Conservation (phyloP, 2,329 filamentous ascomycete genomes). For the Diaporthe destruens region DNA sequence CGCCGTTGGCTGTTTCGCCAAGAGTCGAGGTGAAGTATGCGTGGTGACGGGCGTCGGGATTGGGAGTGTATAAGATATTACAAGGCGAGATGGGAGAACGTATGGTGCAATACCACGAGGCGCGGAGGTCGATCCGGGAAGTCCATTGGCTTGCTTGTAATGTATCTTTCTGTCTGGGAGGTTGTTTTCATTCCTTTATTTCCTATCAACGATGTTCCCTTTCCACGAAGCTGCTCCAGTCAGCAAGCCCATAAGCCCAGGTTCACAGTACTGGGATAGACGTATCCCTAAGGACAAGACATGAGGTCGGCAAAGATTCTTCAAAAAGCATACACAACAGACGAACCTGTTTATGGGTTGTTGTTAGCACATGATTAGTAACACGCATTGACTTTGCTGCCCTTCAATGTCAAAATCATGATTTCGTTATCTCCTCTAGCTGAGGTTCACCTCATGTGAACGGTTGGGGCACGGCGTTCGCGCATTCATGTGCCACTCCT, state of each 20-base stretch:
- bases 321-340: slow-evolving; percentile 8
- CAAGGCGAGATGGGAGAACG: not conserved
- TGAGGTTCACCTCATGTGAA: not conserved
- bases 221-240: not conserved
- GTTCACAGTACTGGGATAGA: slow-evolving; percentile 26
- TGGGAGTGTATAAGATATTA: not conserved
- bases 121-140: not conserved
- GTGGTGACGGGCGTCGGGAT: not conserved
- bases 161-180: not conserved
- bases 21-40: slow-evolving; percentile 7
- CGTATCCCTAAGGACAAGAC: not conserved
- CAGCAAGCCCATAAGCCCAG: slow-evolving; percentile 9
- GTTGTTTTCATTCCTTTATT: not conserved
- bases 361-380: not conserved
- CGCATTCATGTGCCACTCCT: not conserved
- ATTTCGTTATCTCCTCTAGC: slow-evolving; percentile 4
- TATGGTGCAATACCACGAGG: not conserved
- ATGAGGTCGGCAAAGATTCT: not conserved
- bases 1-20: slow-evolving; percentile 12
- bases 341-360: not conserved
- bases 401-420: not conserved
- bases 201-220: not conserved
- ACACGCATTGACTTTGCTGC: not conserved
- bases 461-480: not conserved
- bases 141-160: not conserved